A percentile compares a stretch with the other conserved stretches of the same genome.
Conservation (phyloP, 2,329 filamentous ascomycete genomes). For the Hypoxylon rubiginosum region DNA sequence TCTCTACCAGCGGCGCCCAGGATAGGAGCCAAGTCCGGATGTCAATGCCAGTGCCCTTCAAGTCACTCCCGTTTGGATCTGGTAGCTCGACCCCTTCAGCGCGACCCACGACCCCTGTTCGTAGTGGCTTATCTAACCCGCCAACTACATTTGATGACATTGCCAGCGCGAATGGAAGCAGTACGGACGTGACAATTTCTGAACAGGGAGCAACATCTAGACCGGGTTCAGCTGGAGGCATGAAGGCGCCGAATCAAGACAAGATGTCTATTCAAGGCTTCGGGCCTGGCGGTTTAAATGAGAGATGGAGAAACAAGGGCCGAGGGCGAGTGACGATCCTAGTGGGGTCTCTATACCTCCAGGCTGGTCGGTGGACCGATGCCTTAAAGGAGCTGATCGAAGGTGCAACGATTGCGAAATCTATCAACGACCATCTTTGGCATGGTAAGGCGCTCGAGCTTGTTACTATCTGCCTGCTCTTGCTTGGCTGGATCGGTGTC, state of each 20-base stretch:
- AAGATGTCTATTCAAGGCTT: slow-evolving; percentile 78
- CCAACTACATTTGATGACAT: slow-evolving; percentile 65
- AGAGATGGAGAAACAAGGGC: slow-evolving; percentile 83
- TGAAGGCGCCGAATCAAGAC: slow-evolving; percentile 66
- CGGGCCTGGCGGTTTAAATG: slow-evolving; percentile 76
- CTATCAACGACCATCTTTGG: slow-evolving; percentile 93
- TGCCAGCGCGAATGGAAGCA: slow-evolving; percentile 51
- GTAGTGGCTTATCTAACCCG: slow-evolving; percentile 63
- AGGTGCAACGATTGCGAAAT: slow-evolving; percentile 80
- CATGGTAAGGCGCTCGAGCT: slow-evolving; percentile 95
- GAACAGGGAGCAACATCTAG: slow-evolving; percentile 55
- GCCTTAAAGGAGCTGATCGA: slow-evolving; percentile 87
- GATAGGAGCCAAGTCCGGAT: slow-evolving; percentile 78
- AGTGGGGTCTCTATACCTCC: slow-evolving; percentile 86
- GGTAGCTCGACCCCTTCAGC: slow-evolving; percentile 60
- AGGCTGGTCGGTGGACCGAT: slow-evolving; percentile 90
- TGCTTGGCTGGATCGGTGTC: slow-evolving; percentile 86
- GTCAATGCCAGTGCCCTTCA: slow-evolving; percentile 80
- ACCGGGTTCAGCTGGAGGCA: slow-evolving; percentile 58
- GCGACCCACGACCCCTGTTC: slow-evolving; percentile 65
- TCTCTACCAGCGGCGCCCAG: slow-evolving; percentile 64
- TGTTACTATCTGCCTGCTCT: slow-evolving; percentile 83
- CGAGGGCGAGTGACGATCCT: slow-evolving; percentile 84
- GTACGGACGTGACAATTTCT: slow-evolving; percentile 56
- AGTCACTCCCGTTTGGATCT: slow-evolving; percentile 59